Conservation (phyloP, 768 basidiomycete genomes). For the Mrakia blollopis region DNA sequence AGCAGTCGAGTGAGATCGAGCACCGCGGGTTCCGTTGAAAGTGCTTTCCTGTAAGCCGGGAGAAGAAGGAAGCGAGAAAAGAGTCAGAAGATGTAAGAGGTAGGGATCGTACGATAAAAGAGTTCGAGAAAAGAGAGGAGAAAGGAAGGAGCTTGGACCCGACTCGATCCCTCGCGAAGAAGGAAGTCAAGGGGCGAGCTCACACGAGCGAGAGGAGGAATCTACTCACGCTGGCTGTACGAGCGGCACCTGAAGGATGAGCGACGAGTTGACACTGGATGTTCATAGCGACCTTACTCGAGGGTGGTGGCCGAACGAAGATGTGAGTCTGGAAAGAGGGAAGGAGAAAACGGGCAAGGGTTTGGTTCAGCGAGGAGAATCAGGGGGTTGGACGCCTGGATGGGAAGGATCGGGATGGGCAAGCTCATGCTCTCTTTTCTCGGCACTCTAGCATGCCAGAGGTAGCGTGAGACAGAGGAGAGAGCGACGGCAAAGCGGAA, state of each 20-base stretch:
- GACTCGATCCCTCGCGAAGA: background rate
- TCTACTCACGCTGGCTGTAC: conserved; percentile 8
- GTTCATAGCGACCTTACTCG: conserved; percentile 28
- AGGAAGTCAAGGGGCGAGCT: background rate
- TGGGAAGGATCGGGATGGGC: background rate
- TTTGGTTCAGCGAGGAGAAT: background rate
- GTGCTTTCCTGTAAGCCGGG: background rate
- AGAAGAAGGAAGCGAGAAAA: background rate
- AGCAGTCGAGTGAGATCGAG: background rate
- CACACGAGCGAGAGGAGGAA: background rate
- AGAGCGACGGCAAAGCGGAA: no score
- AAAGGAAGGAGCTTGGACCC: background rate
- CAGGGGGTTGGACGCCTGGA: no score
- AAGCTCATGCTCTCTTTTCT: no score
- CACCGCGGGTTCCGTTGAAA: conserved; percentile 1
- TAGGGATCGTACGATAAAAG: background rate
- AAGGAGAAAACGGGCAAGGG: background rate
- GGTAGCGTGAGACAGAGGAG: no score
- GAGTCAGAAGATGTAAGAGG: background rate
- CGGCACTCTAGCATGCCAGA: no score
- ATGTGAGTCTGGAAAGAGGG: conserved; percentile 18
- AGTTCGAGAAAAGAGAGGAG: background rate
- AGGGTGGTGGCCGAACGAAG: conserved; percentile 26
- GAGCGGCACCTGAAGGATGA: background rate
- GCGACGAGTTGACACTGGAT: conserved; percentile 32